These are phyloP conservation scores for Corymbia maculata DNA, from an alignment of 345 rosid genomes.

Conservation along the genomic window DNA sequence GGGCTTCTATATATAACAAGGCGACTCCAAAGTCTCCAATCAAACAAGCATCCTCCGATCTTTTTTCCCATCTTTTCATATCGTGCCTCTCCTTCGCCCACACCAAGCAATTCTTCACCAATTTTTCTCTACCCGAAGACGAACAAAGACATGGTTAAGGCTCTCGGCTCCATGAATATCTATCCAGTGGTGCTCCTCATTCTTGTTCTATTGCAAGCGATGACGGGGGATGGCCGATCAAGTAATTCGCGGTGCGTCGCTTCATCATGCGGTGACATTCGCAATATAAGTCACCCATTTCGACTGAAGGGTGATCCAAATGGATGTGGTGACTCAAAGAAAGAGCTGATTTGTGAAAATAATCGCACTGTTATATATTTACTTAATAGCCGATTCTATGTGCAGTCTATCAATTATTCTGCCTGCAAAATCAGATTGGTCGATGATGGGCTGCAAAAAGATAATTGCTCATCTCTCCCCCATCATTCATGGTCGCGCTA, in stretches of 20 bases:
- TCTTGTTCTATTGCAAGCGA: neutral
- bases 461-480: neutral
- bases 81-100: no score
- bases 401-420: neutral
- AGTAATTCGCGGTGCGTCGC: neutral
- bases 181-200: no score
- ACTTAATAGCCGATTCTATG: fast-evolving
- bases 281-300: neutral
- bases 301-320: no score
- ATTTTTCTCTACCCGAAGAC: no score
- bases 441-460: neutral
- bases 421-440: fast-evolving
- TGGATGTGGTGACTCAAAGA: fast-evolving
- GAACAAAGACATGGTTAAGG: no score
- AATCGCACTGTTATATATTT: fast-evolving
- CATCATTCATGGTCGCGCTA: fast-evolving
- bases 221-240: neutral
- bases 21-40: neutral
- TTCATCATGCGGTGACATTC: neutral
- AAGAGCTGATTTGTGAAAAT: neutral
- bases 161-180: no score
- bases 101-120: no score
- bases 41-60: neutral
- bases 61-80: neutral
- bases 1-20: neutral